phyloP scores from a whole-genome alignment of 2,329 filamentous ascomycete species.

The Colletotrichum navitas region DNA sequence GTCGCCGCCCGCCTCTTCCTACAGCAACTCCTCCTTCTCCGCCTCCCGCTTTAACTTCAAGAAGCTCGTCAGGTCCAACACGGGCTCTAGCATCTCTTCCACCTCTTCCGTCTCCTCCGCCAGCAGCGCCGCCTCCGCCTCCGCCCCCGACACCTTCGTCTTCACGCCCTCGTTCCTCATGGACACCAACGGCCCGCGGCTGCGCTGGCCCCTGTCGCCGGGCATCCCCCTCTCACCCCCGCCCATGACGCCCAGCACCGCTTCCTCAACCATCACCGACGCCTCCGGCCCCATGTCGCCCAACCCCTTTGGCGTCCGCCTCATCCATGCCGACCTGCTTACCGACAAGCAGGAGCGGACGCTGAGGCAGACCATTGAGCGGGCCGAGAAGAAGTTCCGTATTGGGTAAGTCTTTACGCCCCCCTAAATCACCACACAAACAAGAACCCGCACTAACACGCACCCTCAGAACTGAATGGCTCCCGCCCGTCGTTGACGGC shows the following conservation, averaged over 20 bases:
- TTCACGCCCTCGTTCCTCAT: slow-evolving; percentile 49
- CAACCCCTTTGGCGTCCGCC: slow-evolving; percentile 61
- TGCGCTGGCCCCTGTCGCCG: slow-evolving; percentile 53
- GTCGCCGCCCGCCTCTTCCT: slow-evolving; percentile 45
- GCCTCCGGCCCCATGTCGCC: slow-evolving; percentile 51
- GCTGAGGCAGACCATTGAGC: slow-evolving; percentile 62
- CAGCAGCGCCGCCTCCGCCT: slow-evolving; percentile 40
- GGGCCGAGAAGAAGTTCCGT: slow-evolving; percentile 61
- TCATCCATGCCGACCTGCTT: slow-evolving; percentile 63
- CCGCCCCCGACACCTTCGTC: slow-evolving; percentile 49
- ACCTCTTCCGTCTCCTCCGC: slow-evolving; percentile 38
- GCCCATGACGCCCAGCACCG: slow-evolving; percentile 63
- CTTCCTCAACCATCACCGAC: slow-evolving; percentile 53
- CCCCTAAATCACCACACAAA: slow-evolving; percentile 37
- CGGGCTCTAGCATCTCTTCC: slow-evolving; percentile 48
- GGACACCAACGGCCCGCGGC: slow-evolving; percentile 47
- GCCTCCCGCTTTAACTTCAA: slow-evolving; percentile 49
- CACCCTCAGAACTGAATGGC: slow-evolving; percentile 54
- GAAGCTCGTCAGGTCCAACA: slow-evolving; percentile 56
- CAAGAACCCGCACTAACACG: not conserved
- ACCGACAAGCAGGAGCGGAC: slow-evolving; percentile 61
- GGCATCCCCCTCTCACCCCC: slow-evolving; percentile 56
- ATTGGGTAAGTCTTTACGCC: slow-evolving; percentile 44
- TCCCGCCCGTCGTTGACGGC: slow-evolving; percentile 59
- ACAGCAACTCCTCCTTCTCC: slow-evolving; percentile 45